phyloP scores from a whole-genome alignment of 208 protist genomes.

The Trypanosoma avium region DNA sequence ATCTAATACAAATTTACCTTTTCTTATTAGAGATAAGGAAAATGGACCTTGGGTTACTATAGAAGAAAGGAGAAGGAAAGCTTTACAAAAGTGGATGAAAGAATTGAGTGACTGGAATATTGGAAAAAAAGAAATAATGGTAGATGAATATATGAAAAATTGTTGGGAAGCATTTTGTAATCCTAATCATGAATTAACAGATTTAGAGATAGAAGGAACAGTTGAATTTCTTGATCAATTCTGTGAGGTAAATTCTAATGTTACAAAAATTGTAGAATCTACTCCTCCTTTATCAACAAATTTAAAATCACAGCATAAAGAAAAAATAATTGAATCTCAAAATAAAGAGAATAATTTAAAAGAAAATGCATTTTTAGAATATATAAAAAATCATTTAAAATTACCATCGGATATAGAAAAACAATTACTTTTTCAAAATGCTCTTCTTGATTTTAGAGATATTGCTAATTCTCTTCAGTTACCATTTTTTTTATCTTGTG shows the following conservation, averaged over 20 bases:
- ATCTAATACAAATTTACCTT: not conserved
- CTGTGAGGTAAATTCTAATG: slow-evolving; percentile 25
- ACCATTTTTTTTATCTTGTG: slow-evolving; percentile 80
- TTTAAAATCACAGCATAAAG: not conserved
- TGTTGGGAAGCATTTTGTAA: slow-evolving; percentile 31
- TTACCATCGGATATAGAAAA: slow-evolving; percentile 23
- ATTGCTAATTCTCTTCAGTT: slow-evolving; percentile 31
- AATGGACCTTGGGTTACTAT: not conserved
- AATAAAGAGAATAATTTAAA: not conserved
- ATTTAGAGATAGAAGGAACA: slow-evolving; percentile 19
- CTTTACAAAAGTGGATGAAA: slow-evolving; percentile 18
- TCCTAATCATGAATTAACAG: slow-evolving; percentile 9
- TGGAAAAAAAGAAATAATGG: not conserved
- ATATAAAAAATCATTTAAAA: not conserved
- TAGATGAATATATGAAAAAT: slow-evolving; percentile 4
- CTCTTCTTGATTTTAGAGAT: slow-evolving; percentile 54
- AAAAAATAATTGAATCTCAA: too few relatives aligned
- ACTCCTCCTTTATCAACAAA: too few relatives aligned
- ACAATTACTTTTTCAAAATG: slow-evolving; percentile 64
- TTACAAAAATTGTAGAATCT: not conserved
- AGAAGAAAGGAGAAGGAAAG: slow-evolving; percentile 8
- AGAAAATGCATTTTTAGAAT: slow-evolving; percentile 21
- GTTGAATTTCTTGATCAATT: slow-evolving; percentile 25
- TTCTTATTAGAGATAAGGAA: not conserved
- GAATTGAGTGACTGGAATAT: not conserved